phyloP scores from a whole-genome alignment of 805 yeast species.

The Candida glaebosa region DNA sequence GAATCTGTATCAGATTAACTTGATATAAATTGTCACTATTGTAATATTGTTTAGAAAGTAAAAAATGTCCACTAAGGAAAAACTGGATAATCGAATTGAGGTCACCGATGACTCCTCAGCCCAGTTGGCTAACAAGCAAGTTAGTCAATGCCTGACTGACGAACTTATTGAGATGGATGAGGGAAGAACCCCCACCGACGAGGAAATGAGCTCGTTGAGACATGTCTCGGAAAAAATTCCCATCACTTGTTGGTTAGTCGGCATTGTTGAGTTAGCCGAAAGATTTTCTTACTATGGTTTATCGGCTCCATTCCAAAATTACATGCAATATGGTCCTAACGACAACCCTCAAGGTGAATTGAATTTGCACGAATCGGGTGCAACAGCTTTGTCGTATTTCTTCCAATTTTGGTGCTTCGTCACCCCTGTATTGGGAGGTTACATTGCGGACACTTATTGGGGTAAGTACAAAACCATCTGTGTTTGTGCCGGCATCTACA shows the following conservation, averaged over 20 bases:
- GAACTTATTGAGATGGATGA: conserved; percentile 18
- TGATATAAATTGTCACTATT: too few relatives aligned
- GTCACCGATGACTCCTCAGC: background rate
- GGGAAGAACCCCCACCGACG: conserved; percentile 48
- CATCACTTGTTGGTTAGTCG: conserved; percentile 55
- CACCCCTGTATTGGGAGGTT: conserved; percentile 76
- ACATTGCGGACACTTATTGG: conserved; percentile 68
- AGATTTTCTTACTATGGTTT: conserved; percentile 80
- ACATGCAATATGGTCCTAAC: conserved; percentile 57
- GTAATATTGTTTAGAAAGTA: too few relatives aligned
- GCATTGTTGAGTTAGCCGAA: conserved; percentile 74
- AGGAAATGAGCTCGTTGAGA: conserved; percentile 49
- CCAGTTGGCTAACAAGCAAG: background rate
- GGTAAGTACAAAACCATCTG: conserved; percentile 72
- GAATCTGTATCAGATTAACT: too few relatives aligned
- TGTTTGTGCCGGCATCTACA: conserved; percentile 55
- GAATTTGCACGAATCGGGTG: conserved; percentile 55
- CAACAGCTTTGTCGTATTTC: conserved; percentile 69
- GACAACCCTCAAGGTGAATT: conserved; percentile 48
- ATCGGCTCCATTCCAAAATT: conserved; percentile 73
- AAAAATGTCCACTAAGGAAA: background rate
- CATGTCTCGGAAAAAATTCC: conserved; percentile 54
- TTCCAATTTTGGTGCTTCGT: conserved; percentile 82
- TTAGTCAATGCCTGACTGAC: background rate
- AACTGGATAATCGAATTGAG: background rate